Percentiles rank a stretch among this genome's conserved stretches.
Evolutionary conservation across 2,329 filamentous ascomycete species (phyloP).

Genomic region (Gnomoniopsis smithogilvyi): DNA sequence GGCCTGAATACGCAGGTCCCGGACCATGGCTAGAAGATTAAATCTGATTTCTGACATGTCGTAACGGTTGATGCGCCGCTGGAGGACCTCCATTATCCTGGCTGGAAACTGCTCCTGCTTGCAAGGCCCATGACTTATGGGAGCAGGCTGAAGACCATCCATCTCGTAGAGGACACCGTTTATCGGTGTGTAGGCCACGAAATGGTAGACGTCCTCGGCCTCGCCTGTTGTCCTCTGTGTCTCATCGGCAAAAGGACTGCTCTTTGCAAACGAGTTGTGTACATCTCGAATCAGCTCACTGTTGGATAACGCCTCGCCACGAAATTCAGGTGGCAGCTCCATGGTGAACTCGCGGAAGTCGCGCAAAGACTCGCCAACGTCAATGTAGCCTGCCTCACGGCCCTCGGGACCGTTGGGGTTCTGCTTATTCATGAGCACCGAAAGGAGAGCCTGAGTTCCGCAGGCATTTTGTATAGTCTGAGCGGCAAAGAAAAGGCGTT

Average conservation of each 20-base stretch:
- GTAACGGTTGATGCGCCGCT: conserved; percentile 79
- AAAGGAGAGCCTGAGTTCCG: conserved; percentile 91
- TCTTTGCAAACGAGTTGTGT: conserved; percentile 87
- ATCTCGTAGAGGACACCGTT: conserved; percentile 85
- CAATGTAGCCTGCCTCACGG: conserved; percentile 44
- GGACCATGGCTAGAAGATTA: conserved; percentile 90
- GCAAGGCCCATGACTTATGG: conserved; percentile 83
- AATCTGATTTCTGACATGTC: conserved; percentile 87
- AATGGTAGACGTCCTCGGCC: conserved; percentile 92
- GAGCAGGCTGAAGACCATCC: conserved; percentile 88
- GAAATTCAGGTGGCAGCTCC: conserved; percentile 72
- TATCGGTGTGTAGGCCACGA: conserved; percentile 88
- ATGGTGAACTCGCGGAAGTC: conserved; percentile 89
- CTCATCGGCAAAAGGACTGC: conserved; percentile 91
- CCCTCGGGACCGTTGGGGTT: conserved; percentile 31
- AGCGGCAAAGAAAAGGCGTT: conserved; percentile 85
- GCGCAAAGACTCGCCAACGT: conserved; percentile 67
- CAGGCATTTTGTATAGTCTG: conserved; percentile 99
- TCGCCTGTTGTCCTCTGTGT: conserved; percentile 67
- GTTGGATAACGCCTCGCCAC: conserved; percentile 60
- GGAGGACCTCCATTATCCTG: conserved; percentile 82
- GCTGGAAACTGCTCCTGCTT: conserved; percentile 67
- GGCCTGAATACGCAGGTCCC: conserved; percentile 75
- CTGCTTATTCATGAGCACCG: conserved; percentile 83
- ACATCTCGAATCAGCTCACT: conserved; percentile 69